phyloP scores from a whole-genome alignment of 345 rosid species.

The Erucastrum elatum region DNA sequence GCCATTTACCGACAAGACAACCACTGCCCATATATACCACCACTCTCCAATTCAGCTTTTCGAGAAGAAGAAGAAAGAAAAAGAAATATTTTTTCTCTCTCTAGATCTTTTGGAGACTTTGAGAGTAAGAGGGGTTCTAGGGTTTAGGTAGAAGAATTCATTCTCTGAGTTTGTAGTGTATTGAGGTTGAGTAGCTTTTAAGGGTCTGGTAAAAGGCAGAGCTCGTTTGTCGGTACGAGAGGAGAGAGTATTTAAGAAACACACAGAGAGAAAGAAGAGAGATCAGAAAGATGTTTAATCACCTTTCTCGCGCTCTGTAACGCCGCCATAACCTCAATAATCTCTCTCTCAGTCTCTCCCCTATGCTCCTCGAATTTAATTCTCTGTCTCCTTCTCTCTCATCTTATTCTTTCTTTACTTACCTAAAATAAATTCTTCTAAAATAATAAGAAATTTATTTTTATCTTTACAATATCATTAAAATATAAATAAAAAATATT shows the following conservation, averaged over 20 bases:
- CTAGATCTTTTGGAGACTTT: constrained; percentile 17
- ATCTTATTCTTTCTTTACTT: constrained; percentile 17
- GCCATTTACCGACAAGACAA: constrained; percentile 42
- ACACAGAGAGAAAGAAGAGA: constrained; percentile 12
- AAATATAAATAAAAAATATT: no score
- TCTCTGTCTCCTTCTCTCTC: constrained; percentile 46
- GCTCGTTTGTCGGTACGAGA: constrained; percentile 37
- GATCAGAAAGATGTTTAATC: constrained; percentile 25
- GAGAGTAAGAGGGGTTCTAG: constrained; percentile 13
- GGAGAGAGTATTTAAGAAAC: constrained; percentile 23
- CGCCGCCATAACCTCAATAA: constrained; percentile 69
- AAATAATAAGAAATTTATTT: no score
- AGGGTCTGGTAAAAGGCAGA: constrained; percentile 22
- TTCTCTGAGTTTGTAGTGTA: constrained; percentile 30
- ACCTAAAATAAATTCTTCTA: background rate
- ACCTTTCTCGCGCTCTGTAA: constrained; percentile 54
- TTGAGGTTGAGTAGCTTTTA: constrained; percentile 30
- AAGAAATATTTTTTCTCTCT: background rate
- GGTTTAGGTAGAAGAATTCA: constrained; percentile 32
- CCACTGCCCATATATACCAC: constrained; percentile 26
- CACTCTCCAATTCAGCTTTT: background rate
- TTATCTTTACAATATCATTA: no score
- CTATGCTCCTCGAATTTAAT: constrained; percentile 43
- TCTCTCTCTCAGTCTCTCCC: constrained; percentile 34
- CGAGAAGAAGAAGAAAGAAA: background rate